Percentiles rank a stretch among this genome's conserved stretches.
Evolutionary conservation across 2,329 filamentous ascomycete species (phyloP).

Genomic region (Cladobotryum mycophilum): DNA sequence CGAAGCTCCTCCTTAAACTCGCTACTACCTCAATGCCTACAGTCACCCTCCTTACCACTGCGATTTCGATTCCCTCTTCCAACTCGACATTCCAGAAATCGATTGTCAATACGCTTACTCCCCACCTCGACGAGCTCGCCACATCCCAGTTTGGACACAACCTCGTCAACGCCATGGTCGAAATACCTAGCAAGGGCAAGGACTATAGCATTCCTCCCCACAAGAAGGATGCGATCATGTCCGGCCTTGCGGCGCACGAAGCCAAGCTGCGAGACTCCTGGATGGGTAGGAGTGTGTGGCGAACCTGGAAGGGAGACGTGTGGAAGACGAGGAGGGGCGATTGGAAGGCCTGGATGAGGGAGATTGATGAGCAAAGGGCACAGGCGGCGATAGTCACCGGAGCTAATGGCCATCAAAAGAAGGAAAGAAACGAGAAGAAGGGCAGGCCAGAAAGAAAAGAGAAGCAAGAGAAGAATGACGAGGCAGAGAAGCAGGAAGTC

Average conservation of each 20-base stretch:
- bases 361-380: slow-evolving; percentile 28
- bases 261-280: slow-evolving; percentile 45
- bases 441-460: neutral
- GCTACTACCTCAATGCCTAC: slow-evolving; percentile 50
- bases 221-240: slow-evolving; percentile 50
- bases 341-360: slow-evolving; percentile 53
- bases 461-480: slow-evolving; percentile 2
- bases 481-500: slow-evolving; percentile 10
- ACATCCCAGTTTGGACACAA: slow-evolving; percentile 46
- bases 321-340: slow-evolving; percentile 48
- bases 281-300: slow-evolving; percentile 51
- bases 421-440: neutral
- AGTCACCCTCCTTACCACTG: slow-evolving; percentile 44
- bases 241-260: slow-evolving; percentile 42
- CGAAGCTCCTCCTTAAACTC: slow-evolving; percentile 54
- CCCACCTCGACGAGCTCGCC: slow-evolving; percentile 41
- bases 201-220: slow-evolving; percentile 49
- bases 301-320: slow-evolving; percentile 51
- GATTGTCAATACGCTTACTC: slow-evolving; percentile 42
- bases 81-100: slow-evolving; percentile 51
- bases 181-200: slow-evolving; percentile 43
- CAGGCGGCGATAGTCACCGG: slow-evolving; percentile 13
- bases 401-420: slow-evolving; percentile 3
- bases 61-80: slow-evolving; percentile 41
- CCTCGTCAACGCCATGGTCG: slow-evolving; percentile 43